Percentiles rank a stretch among this genome's conserved stretches.
Conservation (phyloP, 306 rosid species). For the Macrotyloma uniflorum region DNA sequence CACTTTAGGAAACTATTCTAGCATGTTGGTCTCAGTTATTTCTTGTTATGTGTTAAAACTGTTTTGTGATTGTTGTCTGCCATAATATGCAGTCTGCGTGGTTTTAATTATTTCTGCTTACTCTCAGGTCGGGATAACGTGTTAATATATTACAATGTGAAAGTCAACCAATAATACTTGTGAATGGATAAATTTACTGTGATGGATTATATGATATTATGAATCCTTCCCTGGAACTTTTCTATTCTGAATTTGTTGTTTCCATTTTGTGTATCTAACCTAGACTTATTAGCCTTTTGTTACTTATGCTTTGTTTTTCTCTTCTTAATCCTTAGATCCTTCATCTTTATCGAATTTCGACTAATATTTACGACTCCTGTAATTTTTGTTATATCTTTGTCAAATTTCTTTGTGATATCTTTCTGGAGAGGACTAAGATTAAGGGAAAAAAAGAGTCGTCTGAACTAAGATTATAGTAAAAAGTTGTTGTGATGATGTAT, state of each 20-base stretch:
- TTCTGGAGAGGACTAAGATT: too few relatives aligned
- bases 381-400: too few relatives aligned
- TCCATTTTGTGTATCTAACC: background rate
- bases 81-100: conserved; percentile 41
- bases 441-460: too few relatives aligned
- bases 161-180: conserved; percentile 48
- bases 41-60: conserved; percentile 44
- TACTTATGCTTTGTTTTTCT: too few relatives aligned
- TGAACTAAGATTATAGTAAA: too few relatives aligned
- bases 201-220: background rate
- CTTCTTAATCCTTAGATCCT: too few relatives aligned
- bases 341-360: too few relatives aligned
- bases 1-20: conserved; percentile 34
- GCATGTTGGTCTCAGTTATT: conserved; percentile 47
- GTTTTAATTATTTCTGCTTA: conserved; percentile 45
- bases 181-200: conserved; percentile 33
- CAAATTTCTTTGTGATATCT: too few relatives aligned
- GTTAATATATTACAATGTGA: conserved; percentile 48
- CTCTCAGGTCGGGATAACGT: conserved; percentile 41
- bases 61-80: conserved; percentile 44
- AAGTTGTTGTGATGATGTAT: too few relatives aligned
- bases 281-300: background rate
- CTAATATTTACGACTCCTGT: too few relatives aligned
- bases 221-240: background rate
- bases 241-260: background rate